A percentile compares a stretch with the other conserved stretches of the same genome.
These are phyloP conservation scores for Nidula niveotomentosa DNA, from an alignment of 1,284 basidiomycete species.

Conservation along the genomic window DNA sequence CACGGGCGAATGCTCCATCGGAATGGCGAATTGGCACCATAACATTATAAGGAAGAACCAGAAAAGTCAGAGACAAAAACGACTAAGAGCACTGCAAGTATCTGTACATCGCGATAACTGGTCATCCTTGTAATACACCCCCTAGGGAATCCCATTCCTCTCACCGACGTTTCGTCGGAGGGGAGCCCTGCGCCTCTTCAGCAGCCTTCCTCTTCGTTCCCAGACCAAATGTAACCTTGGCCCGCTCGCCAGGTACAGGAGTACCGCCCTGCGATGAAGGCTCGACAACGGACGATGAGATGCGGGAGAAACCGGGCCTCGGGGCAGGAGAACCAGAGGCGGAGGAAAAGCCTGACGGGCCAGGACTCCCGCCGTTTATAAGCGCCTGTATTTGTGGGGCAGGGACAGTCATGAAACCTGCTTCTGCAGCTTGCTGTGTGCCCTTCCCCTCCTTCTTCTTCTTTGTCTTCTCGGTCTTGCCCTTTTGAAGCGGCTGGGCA, in stretches of 20 bases:
- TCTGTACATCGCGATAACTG: too few relatives aligned
- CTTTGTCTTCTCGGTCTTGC: slow-evolving; percentile 76
- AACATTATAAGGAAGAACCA: too few relatives aligned
- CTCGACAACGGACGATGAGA: slow-evolving; percentile 50
- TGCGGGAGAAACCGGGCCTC: slow-evolving; percentile 75
- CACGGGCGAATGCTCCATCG: too few relatives aligned
- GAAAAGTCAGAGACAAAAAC: too few relatives aligned
- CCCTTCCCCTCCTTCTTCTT: slow-evolving; percentile 59
- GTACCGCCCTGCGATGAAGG: slow-evolving; percentile 48
- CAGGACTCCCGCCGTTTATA: slow-evolving; percentile 46
- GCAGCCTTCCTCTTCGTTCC: slow-evolving; percentile 74
- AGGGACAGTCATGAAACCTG: slow-evolving; percentile 72
- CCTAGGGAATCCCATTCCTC: neutral
- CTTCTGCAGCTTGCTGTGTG: slow-evolving; percentile 45
- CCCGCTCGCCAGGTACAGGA: slow-evolving; percentile 58
- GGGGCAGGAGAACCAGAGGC: slow-evolving; percentile 63
- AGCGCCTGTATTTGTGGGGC: slow-evolving; percentile 43
- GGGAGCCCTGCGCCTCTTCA: slow-evolving; percentile 49
- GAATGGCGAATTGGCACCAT: too few relatives aligned
- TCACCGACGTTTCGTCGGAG: slow-evolving; percentile 42
- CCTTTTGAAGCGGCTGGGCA: slow-evolving; percentile 73
- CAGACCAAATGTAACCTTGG: slow-evolving; percentile 75
- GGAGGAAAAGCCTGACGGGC: slow-evolving; percentile 33
- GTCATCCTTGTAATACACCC: too few relatives aligned
- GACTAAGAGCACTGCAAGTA: too few relatives aligned